These are phyloP conservation scores for Cicer cuneatum DNA, from an alignment of 306 rosid genomes.

Conservation along the genomic window DNA sequence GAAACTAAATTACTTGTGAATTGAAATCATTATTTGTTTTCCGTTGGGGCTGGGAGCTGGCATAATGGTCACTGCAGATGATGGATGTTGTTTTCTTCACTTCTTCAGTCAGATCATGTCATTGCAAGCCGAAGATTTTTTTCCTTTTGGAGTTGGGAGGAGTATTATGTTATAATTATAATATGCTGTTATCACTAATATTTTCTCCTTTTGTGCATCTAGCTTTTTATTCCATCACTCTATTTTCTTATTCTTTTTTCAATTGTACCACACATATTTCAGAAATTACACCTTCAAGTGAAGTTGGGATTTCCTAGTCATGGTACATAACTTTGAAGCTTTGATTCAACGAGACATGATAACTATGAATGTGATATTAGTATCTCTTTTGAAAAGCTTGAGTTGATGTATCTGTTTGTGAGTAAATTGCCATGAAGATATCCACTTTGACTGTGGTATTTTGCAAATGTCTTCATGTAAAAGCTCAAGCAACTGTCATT, in stretches of 20 bases:
- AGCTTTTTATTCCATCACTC: too few relatives aligned
- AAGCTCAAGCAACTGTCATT: slow-evolving; percentile 39
- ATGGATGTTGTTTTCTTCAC: slow-evolving; percentile 32
- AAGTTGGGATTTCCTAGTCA: background rate
- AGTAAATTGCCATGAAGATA: slow-evolving; percentile 25
- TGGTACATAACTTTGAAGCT: background rate
- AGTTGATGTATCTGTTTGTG: slow-evolving; percentile 33
- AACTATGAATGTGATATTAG: slow-evolving; percentile 18
- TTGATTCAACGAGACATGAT: slow-evolving; percentile 3
- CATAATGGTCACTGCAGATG: background rate
- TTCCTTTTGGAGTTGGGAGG: background rate
- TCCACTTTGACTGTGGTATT: slow-evolving; percentile 28
- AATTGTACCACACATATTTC: too few relatives aligned
- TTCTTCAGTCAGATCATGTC: background rate
- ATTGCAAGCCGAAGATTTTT: background rate
- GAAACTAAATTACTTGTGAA: slow-evolving; percentile 18
- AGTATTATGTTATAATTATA: background rate
- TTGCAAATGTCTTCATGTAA: slow-evolving; percentile 37
- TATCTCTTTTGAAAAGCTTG: slow-evolving; percentile 41
- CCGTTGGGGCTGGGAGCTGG: too few relatives aligned
- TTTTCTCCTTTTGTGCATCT: too few relatives aligned
- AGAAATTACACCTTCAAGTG: background rate
- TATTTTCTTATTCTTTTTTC: too few relatives aligned
- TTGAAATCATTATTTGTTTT: background rate
- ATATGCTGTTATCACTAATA: background rate